Evolutionary conservation across 2,329 filamentous ascomycete genomes (phyloP).

Genomic region (Arthrobotrys iridis): DNA sequence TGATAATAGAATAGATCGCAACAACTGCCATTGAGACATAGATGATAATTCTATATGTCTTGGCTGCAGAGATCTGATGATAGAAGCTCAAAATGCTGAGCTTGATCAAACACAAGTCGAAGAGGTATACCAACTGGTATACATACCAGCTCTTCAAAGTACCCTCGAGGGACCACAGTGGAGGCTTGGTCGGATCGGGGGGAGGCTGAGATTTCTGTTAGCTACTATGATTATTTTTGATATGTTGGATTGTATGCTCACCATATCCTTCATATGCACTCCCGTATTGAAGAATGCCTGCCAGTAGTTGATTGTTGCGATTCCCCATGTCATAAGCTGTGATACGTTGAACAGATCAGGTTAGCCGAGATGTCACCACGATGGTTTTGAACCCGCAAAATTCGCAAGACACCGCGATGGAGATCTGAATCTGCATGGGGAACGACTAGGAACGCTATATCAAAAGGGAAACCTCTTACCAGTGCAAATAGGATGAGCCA

Average conservation of each 20-base stretch:
- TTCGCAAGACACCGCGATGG: too few relatives aligned
- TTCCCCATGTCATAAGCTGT: constrained; percentile 56
- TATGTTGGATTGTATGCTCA: constrained; percentile 6
- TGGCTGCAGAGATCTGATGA: constrained; percentile 61
- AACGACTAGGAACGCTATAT: too few relatives aligned
- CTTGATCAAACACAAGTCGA: constrained; percentile 62
- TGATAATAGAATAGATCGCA: constrained; percentile 58
- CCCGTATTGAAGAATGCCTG: constrained; percentile 55
- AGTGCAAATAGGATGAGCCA: constrained; percentile 60
- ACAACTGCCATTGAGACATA: constrained; percentile 61
- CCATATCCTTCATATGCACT: constrained; percentile 55
- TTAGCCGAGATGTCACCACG: constrained; percentile 20
- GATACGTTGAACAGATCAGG: constrained; percentile 4
- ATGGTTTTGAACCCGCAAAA: background rate
- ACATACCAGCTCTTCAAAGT: constrained; percentile 61
- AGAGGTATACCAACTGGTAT: constrained; percentile 62
- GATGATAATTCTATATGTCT: constrained; percentile 57
- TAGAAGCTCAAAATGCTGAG: constrained; percentile 64
- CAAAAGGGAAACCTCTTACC: constrained; percentile 1
- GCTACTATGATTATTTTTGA: background rate
- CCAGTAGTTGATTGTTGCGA: constrained; percentile 56
- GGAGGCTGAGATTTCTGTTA: constrained; percentile 15
- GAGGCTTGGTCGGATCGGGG: constrained; percentile 42
- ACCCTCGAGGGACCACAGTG: constrained; percentile 47
- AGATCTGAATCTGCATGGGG: too few relatives aligned